Percentiles rank a stretch among this genome's conserved stretches.
Conservation (phyloP, 371 early-diverging fungal species). For the Choanephora cucurbitarum region DNA sequence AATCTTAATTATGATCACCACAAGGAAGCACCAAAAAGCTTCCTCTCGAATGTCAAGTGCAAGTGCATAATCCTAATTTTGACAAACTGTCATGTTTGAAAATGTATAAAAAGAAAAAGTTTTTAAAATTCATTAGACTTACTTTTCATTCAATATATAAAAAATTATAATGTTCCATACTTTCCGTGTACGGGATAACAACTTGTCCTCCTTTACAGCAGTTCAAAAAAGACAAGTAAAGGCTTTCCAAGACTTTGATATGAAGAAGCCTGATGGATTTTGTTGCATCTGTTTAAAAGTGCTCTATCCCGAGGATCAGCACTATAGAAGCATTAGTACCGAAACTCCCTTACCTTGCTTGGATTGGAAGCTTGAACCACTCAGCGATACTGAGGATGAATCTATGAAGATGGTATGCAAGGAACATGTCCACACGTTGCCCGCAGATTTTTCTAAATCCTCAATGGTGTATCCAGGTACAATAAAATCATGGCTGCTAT, state of each 20-base stretch:
- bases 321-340: not conserved
- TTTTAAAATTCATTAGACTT: not conserved
- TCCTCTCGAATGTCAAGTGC: no score
- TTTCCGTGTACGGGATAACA: not conserved
- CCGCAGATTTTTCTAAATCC: not conserved
- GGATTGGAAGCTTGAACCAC: conserved; percentile 3
- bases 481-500: not conserved
- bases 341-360: not conserved
- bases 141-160: not conserved
- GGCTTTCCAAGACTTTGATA: conserved; percentile 4
- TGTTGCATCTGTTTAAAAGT: conserved; percentile 7
- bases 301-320: conserved; percentile 5
- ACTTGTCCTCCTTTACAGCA: no score
- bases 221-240: conserved; percentile 6
- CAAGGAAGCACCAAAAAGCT: no score
- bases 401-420: no score
- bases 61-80: no score
- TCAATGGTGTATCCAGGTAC: conserved; percentile 1
- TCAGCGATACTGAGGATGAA: not conserved
- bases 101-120: no score
- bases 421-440: not conserved
- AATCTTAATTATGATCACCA: no score
- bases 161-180: not conserved
- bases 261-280: conserved; percentile 5
- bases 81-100: no score